Percentiles rank a stretch among this genome's conserved stretches.
These are phyloP conservation scores for Leptosphaerulina australis DNA, from an alignment of 2,329 filamentous ascomycete genomes.

Conservation along the genomic window DNA sequence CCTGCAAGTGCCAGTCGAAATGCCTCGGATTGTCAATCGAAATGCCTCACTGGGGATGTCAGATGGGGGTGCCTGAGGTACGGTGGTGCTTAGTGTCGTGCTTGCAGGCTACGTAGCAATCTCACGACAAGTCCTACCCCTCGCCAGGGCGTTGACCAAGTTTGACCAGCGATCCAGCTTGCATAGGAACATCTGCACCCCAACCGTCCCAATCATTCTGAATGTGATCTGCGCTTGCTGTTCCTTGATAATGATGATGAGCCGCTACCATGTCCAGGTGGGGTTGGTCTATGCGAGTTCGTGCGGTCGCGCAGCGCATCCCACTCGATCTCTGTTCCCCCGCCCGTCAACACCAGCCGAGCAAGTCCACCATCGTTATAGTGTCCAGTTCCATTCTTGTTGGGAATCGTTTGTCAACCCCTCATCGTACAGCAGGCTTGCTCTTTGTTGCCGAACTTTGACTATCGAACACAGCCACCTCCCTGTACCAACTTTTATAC, in stretches of 20 bases:
- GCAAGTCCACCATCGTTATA: conserved; percentile 22
- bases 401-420: not conserved
- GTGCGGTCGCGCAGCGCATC: conserved; percentile 15
- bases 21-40: conserved; percentile 4
- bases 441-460: conserved; percentile 16
- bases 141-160: conserved; percentile 8
- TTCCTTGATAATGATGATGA: conserved; percentile 14
- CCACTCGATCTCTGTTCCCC: conserved; percentile 6
- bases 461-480: conserved; percentile 25
- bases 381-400: conserved; percentile 5
- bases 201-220: not conserved
- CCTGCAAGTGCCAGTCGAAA: not conserved
- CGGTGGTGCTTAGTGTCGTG: conserved; percentile 6
- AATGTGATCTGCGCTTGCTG: conserved; percentile 6
- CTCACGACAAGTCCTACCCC: conserved; percentile 8
- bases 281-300: conserved; percentile 11
- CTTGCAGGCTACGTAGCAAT: conserved; percentile 1
- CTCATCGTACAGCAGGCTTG: conserved; percentile 2
- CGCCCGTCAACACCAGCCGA: conserved; percentile 16
- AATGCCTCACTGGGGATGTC: conserved; percentile 2
- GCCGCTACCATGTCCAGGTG: conserved; percentile 10
- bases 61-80: conserved; percentile 13
- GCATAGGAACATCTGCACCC: not conserved
- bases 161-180: not conserved
- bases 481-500: conserved; percentile 20